Conservation (phyloP, 805 yeast genomes). For the Candida stauntonica region DNA sequence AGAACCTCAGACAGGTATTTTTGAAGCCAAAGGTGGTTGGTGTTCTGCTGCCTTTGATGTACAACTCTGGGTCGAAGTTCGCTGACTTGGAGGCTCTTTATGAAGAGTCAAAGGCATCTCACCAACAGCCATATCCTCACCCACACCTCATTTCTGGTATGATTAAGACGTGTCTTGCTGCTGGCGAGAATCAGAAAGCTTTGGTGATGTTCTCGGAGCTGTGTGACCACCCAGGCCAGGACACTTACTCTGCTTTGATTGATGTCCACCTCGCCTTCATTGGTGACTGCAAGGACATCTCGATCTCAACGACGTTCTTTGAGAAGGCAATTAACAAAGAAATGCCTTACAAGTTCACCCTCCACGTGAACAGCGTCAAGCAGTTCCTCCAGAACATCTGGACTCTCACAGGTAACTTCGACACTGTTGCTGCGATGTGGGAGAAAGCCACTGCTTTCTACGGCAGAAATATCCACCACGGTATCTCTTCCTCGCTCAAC, state of each 20-base stretch:
- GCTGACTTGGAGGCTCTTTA: conserved; percentile 57
- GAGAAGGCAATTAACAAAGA: conserved; percentile 64
- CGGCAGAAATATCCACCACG: conserved; percentile 54
- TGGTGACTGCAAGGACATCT: conserved; percentile 70
- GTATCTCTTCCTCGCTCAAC: conserved; percentile 69
- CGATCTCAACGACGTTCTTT: conserved; percentile 68
- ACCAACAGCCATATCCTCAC: conserved; percentile 25
- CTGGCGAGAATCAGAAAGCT: conserved; percentile 62
- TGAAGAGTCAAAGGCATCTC: conserved; percentile 36
- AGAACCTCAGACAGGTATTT: conserved; percentile 39
- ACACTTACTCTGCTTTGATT: conserved; percentile 49
- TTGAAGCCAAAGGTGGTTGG: conserved; percentile 65
- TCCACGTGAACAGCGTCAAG: conserved; percentile 71
- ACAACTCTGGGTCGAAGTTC: conserved; percentile 55
- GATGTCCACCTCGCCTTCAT: conserved; percentile 76
- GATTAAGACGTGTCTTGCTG: conserved; percentile 66
- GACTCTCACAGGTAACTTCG: conserved; percentile 52
- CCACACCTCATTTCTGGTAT: conserved; percentile 60
- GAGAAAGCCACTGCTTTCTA: conserved; percentile 53
- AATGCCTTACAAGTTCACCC: conserved; percentile 66
- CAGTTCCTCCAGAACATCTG: conserved; percentile 59
- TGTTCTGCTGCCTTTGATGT: conserved; percentile 61
- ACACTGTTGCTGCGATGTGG: conserved; percentile 60
- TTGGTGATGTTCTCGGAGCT: conserved; percentile 58
- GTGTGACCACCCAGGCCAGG: conserved; percentile 43